Percentiles rank a stretch among this genome's conserved stretches.
Conservation (phyloP, 306 rosid genomes). For the Quercus dentata region DNA sequence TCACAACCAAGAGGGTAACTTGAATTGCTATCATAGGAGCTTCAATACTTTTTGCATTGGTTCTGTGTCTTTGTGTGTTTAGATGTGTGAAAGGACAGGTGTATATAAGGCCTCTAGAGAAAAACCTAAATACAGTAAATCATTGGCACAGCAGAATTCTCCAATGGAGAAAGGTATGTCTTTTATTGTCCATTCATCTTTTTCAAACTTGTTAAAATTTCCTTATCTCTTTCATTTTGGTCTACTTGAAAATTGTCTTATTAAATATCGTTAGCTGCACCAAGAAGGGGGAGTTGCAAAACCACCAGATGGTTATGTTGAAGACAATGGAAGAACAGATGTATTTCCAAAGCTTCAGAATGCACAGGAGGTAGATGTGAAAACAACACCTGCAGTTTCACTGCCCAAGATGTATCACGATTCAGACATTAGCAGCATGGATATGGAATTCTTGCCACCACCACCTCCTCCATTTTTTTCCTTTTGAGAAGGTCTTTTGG, state of each 20-base stretch:
- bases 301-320: slow-evolving; percentile 26
- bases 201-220: no score
- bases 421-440: no score
- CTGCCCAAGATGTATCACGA: neutral
- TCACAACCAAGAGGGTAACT: slow-evolving; percentile 34
- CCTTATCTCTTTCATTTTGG: neutral
- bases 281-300: slow-evolving; percentile 26
- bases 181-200: no score
- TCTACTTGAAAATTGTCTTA: slow-evolving; percentile 1
- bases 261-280: slow-evolving; percentile 20
- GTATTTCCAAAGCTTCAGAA: slow-evolving; percentile 18
- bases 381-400: slow-evolving; percentile 37
- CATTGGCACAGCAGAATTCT: slow-evolving; percentile 21
- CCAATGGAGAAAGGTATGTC: slow-evolving; percentile 29
- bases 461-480: no score
- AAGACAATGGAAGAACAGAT: neutral
- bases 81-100: slow-evolving; percentile 44
- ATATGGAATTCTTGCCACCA: no score
- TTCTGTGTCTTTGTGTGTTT: slow-evolving; percentile 30
- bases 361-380: slow-evolving; percentile 14
- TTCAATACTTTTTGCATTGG: slow-evolving; percentile 32
- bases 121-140: slow-evolving; percentile 30
- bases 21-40: slow-evolving; percentile 51
- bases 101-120: slow-evolving; percentile 32
- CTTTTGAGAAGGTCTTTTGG: no score